Base-by-base conservation (phyloP, 169 alveolate species). In the Eimeria zaria region DNA sequence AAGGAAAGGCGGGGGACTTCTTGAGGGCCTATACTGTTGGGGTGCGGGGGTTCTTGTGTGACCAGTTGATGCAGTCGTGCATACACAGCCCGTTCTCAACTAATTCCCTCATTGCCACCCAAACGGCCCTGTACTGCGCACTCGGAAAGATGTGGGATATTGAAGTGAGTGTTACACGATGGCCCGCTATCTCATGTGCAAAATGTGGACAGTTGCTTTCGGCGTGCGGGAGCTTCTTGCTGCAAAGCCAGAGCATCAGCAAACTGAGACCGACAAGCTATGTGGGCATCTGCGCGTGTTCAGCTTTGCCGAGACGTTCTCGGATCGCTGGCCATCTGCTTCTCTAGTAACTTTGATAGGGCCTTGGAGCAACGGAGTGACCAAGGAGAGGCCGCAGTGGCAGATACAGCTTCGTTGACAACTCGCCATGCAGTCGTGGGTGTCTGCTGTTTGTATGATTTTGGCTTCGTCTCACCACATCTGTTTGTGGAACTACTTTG, bases 81-180 rank as follows among this genome's bases (percentile, higher is more conserved):
- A 62, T 93, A 27, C 76, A 67, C 53, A 64, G 88, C 74, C 73
- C 51, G 16, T 80, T 62, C 33, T 93, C 96, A 30, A 67, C 85
- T n/a, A 74, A 67, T 53, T 62, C 96, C 11, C 74, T 93, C 22
- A 81, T 93, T 71, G 96, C 96, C 55, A 93, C 93, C 67, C 92
- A 81, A 33, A 80, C 93, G 16, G 96, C 96, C 11, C 64, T 93
- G 36, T 93, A 93, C 96, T 93, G 96, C 67, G 91, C 91, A 53
- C 88, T 93, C 1, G 62, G 89, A 46, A 60, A 46, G 74, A 58
- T 69, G 84, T 46, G 89, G 81, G 96, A 93, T 48, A 74, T 64
- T 33, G 92, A 84, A n/a, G 92, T 84, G 55, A 81, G 71, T 51
- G 51, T 30, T 30, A 24, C n/a, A 48, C 33, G 73, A 18, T 55